A percentile compares a stretch with the other conserved stretches of the same genome.
phyloP scores from a whole-genome alignment of 2,329 filamentous ascomycete genomes.

The Chaetothyriales sp. region DNA sequence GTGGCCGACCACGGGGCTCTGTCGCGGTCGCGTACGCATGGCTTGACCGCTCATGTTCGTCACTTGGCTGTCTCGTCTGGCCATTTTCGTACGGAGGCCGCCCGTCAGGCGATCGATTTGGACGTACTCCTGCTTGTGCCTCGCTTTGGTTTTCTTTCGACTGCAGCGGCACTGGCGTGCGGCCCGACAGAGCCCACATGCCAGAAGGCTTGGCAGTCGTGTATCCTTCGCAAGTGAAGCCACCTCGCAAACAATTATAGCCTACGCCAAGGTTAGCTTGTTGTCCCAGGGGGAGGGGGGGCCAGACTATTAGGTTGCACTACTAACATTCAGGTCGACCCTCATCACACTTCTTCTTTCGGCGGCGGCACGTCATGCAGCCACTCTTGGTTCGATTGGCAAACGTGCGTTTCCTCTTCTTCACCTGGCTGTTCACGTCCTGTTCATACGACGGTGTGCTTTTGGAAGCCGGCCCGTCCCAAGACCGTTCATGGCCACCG shows the following conservation, averaged over 20 bases:
- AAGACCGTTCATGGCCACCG: slow-evolving; percentile 19
- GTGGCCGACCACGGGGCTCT: slow-evolving; percentile 15
- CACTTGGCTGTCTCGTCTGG: slow-evolving; percentile 21
- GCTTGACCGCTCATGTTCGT: slow-evolving; percentile 27
- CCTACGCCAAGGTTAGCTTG: slow-evolving; percentile 34
- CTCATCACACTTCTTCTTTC: slow-evolving; percentile 98
- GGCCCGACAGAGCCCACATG: slow-evolving; percentile 53
- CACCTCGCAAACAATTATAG: slow-evolving; percentile 78
- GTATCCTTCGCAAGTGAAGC: slow-evolving; percentile 85
- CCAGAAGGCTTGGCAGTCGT: slow-evolving; percentile 55
- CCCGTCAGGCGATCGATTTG: slow-evolving; percentile 4
- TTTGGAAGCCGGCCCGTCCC: slow-evolving; percentile 35
- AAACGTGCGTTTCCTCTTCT: slow-evolving; percentile 45
- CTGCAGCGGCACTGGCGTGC: slow-evolving; percentile 58
- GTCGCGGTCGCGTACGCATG: slow-evolving; percentile 24
- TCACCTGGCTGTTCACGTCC: slow-evolving; percentile 31
- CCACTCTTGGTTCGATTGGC: slow-evolving; percentile 93
- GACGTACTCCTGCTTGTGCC: slow-evolving; percentile 9
- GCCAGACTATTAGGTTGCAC: slow-evolving; percentile 21
- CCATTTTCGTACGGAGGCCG: slow-evolving; percentile 24
- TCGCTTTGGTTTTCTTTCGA: slow-evolving; percentile 54
- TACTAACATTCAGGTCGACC: slow-evolving; percentile 77
- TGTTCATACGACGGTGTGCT: slow-evolving; percentile 38
- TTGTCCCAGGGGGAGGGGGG: not conserved
- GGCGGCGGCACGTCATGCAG: slow-evolving; percentile 75